Evolutionary conservation across 129 eudicot species (phyloP), one percentile per base, ranked within the genome.

Genomic region (Tanacetum coccineum): DNA sequence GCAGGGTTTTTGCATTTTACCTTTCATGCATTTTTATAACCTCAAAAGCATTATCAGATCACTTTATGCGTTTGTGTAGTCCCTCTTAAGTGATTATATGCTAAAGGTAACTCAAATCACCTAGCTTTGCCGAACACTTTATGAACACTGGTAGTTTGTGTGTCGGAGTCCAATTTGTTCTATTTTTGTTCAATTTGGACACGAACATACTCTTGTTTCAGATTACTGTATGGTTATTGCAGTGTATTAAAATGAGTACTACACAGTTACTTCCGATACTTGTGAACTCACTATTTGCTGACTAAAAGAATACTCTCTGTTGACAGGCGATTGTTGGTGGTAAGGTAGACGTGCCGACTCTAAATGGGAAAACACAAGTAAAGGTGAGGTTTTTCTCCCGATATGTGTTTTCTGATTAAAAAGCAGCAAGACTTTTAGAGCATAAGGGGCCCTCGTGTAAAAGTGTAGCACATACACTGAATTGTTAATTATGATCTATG

Each of bases 321-420:
- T 70, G 54, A 76, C 81, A 93, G 96, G 98, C 96, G 30, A 73
- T 93, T 62, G 87, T 86, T 73, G 98, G 98, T 70, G 98, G 96
- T 71, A 75, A 81, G 61, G 90, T 93, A 55, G 96, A 86, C 65
- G 95, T 93, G 18, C 96, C 98, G n/a, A 88, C 96, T 42, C 71
- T 93, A 60, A 74, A 87, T 48, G 98, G 96, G 53, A 84, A 80
- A 79, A 70, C 70, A 32, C 72, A 87, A 65, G 45, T 93, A 22
- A 85, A 81, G 67, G 98, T 88, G 87, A 71, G 92, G 63, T 47
- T 6, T 20, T 70, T 64, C 56, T n/a, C 44, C 0, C 0, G 2
- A 18, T 20, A 62, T 62, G 13, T 21, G 12, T 49, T 59, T 32
- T 44, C 20, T 9, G 13, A 6, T 39, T 14, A 39, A 36, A 51